These are phyloP conservation scores for Eustoma russellianum DNA, from an alignment of 257 asterid genomes.

Conservation along the genomic window DNA sequence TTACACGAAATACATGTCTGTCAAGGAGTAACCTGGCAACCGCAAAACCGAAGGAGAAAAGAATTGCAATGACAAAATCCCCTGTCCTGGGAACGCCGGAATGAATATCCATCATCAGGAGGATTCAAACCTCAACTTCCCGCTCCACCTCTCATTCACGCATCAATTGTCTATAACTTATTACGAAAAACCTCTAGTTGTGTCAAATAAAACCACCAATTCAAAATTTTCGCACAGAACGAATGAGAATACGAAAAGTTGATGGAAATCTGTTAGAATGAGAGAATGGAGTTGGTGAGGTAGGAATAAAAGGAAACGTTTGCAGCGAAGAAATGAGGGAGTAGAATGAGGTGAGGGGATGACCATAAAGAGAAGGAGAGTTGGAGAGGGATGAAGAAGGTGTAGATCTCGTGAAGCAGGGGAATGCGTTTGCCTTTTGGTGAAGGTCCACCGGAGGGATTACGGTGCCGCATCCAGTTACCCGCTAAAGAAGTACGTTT, in stretches of 20 bases:
- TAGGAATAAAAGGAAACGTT: neutral
- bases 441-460: no score
- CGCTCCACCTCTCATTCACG: neutral
- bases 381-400: slow-evolving; percentile 1
- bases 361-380: neutral
- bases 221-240: no score
- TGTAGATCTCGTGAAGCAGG: slow-evolving; percentile 16
- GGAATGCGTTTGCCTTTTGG: neutral
- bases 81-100: slow-evolving; percentile 39
- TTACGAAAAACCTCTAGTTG: no score
- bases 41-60: slow-evolving; percentile 50
- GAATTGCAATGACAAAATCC: slow-evolving; percentile 43
- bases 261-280: neutral
- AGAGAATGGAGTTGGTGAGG: neutral
- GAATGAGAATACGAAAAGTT: neutral
- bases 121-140: slow-evolving; percentile 12
- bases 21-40: slow-evolving; percentile 66
- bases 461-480: no score
- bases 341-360: neutral
- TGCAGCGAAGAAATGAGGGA: neutral
- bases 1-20: slow-evolving; percentile 67
- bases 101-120: slow-evolving; percentile 42
- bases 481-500: no score
- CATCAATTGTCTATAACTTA: slow-evolving; percentile 10
- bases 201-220: no score